A percentile compares a stretch with the other conserved stretches of the same genome.
Evolutionary conservation across 352 stramenopile genomes (phyloP).

Genomic region (Blastocystis hominis): DNA sequence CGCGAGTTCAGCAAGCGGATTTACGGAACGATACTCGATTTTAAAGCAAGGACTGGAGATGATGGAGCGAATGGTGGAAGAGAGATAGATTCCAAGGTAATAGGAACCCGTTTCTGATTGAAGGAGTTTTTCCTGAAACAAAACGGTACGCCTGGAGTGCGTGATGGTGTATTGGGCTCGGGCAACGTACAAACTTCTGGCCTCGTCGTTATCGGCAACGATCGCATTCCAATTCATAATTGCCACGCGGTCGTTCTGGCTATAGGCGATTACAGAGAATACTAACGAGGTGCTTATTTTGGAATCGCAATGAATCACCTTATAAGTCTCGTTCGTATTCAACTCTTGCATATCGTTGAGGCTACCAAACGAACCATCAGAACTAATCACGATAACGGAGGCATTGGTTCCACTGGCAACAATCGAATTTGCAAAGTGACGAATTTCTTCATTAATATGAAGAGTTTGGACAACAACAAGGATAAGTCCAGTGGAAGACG

Average conservation of each 20-base stretch:
- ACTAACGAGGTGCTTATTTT: background rate
- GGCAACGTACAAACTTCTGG: background rate
- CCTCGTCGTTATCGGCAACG: background rate
- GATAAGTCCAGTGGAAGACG: background rate
- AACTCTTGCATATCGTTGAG: background rate
- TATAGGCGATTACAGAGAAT: background rate
- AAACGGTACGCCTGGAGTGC: no score
- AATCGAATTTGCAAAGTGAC: background rate
- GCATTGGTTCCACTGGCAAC: background rate
- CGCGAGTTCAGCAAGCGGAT: background rate
- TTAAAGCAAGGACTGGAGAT: background rate
- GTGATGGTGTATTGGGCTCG: no score
- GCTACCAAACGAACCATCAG: background rate
- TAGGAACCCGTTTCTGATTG: background rate
- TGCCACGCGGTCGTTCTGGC: background rate
- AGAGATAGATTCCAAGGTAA: background rate
- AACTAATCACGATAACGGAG: background rate
- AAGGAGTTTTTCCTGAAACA: background rate
- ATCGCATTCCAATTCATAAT: background rate
- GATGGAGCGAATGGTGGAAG: background rate
- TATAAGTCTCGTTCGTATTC: background rate
- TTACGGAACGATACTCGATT: background rate
- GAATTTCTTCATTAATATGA: background rate
- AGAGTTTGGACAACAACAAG: background rate
- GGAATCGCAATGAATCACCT: background rate